Base-by-base conservation (phyloP, 352 stramenopile genomes). In the Globisporangium radiosum region DNA sequence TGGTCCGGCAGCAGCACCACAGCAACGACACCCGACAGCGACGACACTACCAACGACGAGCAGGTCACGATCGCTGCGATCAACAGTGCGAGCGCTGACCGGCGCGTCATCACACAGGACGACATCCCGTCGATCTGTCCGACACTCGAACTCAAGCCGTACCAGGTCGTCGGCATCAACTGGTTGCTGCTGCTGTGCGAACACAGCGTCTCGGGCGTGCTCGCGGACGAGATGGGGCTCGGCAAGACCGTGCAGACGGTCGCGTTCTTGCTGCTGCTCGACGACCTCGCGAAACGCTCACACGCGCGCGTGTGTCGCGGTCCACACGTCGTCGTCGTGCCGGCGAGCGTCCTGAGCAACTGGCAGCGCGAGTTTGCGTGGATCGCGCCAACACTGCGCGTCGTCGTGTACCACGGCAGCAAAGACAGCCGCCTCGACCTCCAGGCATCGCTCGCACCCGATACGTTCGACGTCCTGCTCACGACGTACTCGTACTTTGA, bases 401-500 rank as follows among this genome's bases (percentile, higher is more conserved):
- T 97, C 39, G 68, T 96, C 6, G 88, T 84, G 37, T 97, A 96
- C 44, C 78, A 93, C 61, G 80, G 80, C n/a, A 69, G 65, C 5
- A 90, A 93, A 50, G 67, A 85, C 11, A 68, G 78, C 44, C 82
- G 85, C 9, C 56, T 76, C 36, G 59, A 81, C n/a, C 37, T 94
- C 39, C 72, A 90, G 43, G 69, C 81, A 39, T 73, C 70, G 9
- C 65, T 93, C 33, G 45, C 56, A 2, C 72, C 57, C 5, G 66
- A 82, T 39, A 68, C 75, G 19, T 88, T 94, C 55, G 86, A 97
- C 56, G 65, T 97, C 7, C 67, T 97, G 37, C 75, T 97, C 13
- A 97, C 88, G 0, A 97, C 91, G 1, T 97, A 97, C 66, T 74
- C 88, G 39, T 92, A 96, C 64, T 97, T 96, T 73, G 91, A 97